Base-by-base conservation (phyloP, 257 asterid species). In the Rehmannia glutinosa region DNA sequence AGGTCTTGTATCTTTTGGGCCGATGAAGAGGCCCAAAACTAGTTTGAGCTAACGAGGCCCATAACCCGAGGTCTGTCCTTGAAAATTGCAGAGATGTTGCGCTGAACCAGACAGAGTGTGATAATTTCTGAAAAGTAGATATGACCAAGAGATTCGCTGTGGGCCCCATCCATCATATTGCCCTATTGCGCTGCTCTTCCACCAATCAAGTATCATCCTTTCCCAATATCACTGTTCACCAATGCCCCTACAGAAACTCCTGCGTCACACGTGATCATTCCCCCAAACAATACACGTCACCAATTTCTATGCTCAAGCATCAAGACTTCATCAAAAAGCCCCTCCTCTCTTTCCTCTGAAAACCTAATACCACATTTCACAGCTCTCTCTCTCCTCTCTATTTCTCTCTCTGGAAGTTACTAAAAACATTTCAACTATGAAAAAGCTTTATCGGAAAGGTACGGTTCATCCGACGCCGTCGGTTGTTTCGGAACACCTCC, bases 381-480 rank as follows among this genome's bases (percentile, higher is more conserved):
- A 19, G 17, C 67, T 42, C 61, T 57, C 61, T 68, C 72, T 67
- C 70, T 39, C 41, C 43, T 38, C 3, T 7, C 43, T 38, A 28
- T 38, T 23, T 55, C 69, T 68, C 72, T 39, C 58, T 60, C 63
- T 45, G 10, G n/a, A 58, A 45, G 17, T 27, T n/a, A 12, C 62
- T 24, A 5, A n/a, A 9, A 20, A 25, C 1, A 50, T 19, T 12
- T 43, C 76, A 30, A 51, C 77, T 25, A 87, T 87, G 95, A 87
- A 87, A 80, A 87, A 85, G 78, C 85, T 81, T 11, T 80, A 85
- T 62, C 59, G 82, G 65, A 87, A 80, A 35, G 78, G 92, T 3
- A 61, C 90, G 64, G 86, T 87, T 41, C 92, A 87, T 32, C 92
- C 95, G 17, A 77, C 90, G 72, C 86, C 85, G 42, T 78, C 90